Evolutionary conservation across 225 moss, liverwort and hornwort species (phyloP).

Genomic region (Neckera pumila): DNA sequence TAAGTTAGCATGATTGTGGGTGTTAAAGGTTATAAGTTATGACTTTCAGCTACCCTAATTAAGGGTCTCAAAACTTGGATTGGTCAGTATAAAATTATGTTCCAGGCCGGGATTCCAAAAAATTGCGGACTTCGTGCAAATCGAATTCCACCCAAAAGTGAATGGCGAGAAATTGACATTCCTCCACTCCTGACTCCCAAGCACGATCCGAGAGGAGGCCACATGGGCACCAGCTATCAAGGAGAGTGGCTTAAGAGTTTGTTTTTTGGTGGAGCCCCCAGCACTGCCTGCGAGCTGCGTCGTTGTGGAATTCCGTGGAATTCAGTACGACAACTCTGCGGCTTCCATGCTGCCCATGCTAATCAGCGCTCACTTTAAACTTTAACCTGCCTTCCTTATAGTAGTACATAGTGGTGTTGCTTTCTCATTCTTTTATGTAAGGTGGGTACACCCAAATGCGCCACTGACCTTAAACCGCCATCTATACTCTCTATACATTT

Average conservation of each 20-base stretch:
- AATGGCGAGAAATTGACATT: neutral
- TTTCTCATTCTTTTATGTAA: neutral
- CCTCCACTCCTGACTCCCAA: neutral
- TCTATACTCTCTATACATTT: no score
- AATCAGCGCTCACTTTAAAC: neutral
- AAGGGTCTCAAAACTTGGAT: neutral
- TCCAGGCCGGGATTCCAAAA: neutral
- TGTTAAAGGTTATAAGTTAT: no score
- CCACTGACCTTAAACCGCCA: no score
- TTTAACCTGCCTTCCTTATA: neutral
- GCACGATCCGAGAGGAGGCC: neutral
- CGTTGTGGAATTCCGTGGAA: neutral
- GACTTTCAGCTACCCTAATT: rapidly evolving
- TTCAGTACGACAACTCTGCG: neutral
- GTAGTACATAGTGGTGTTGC: neutral
- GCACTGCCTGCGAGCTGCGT: no score
- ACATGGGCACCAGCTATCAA: neutral
- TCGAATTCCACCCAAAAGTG: neutral
- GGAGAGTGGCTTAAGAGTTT: neutral
- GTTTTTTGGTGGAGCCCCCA: neutral
- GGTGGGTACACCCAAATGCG: no score
- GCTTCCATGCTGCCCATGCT: neutral
- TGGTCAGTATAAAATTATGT: neutral
- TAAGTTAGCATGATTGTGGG: no score
- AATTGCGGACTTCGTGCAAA: rapidly evolving